phyloP scores from a whole-genome alignment of 495 filamentous ascomycete species.

The Xylaria telfairii region DNA sequence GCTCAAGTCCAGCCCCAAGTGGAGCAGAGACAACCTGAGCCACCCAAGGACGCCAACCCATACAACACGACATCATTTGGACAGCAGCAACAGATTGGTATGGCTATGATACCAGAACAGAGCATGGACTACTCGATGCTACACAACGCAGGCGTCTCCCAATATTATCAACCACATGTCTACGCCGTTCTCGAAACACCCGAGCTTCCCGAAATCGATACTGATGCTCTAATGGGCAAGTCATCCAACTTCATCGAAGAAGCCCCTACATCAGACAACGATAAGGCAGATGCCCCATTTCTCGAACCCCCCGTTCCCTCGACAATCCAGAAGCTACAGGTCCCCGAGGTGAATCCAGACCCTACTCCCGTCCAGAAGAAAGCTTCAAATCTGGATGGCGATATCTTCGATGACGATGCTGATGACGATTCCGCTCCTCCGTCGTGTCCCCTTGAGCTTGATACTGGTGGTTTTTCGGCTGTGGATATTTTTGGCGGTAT shows the following conservation, averaged over 20 bases:
- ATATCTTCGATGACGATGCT: slow-evolving; percentile 51
- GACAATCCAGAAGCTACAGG: slow-evolving; percentile 33
- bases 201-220: slow-evolving; percentile 69
- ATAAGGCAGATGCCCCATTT: slow-evolving; percentile 50
- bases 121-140: slow-evolving; percentile 70
- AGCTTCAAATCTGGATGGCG: slow-evolving; percentile 30
- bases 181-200: slow-evolving; percentile 82
- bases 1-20: slow-evolving; percentile 42
- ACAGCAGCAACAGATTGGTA: slow-evolving; percentile 66
- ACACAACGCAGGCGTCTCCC: slow-evolving; percentile 50
- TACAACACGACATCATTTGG: slow-evolving; percentile 58
- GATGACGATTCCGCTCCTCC: slow-evolving; percentile 40
- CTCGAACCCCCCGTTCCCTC: slow-evolving; percentile 52
- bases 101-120: slow-evolving; percentile 76
- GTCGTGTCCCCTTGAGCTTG: slow-evolving; percentile 36
- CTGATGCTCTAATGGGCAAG: slow-evolving; percentile 71
- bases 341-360: slow-evolving; percentile 40
- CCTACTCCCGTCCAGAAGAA: slow-evolving; percentile 55
- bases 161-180: slow-evolving; percentile 74
- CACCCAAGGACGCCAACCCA: slow-evolving; percentile 69
- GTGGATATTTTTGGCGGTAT: slow-evolving; percentile 62
- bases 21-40: slow-evolving; percentile 48
- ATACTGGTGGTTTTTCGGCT: slow-evolving; percentile 40
- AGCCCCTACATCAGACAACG: slow-evolving; percentile 55
- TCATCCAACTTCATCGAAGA: slow-evolving; percentile 54